These are phyloP conservation scores for Dictyophora rubrovolvata DNA, from an alignment of 768 basidiomycete species.

Conservation along the genomic window DNA sequence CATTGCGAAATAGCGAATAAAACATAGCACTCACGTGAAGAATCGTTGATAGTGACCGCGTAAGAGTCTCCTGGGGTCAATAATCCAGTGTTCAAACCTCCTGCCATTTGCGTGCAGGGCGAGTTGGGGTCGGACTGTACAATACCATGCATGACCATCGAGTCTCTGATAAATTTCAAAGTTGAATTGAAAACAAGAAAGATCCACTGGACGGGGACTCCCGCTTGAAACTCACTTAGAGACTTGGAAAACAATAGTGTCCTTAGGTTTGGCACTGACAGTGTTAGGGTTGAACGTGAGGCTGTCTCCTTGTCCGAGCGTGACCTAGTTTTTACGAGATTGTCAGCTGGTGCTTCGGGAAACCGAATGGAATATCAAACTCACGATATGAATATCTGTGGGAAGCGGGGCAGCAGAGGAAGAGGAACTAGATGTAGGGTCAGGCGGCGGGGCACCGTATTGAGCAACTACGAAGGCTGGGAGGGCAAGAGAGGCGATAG, in stretches of 20 bases:
- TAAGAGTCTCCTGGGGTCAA: not conserved
- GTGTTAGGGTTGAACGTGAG: not conserved
- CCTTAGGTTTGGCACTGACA: not conserved
- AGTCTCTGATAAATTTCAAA: not conserved
- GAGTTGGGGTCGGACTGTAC: not conserved
- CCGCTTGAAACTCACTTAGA: not conserved
- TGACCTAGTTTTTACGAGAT: not conserved
- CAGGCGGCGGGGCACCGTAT: not conserved
- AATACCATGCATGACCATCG: not conserved
- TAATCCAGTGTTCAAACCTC: not conserved
- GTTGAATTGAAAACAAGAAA: too few species aligned
- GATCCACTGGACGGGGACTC: not conserved
- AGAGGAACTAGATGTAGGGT: not conserved
- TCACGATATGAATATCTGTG: not conserved
- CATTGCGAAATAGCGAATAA: not conserved
- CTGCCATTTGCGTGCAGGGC: not conserved
- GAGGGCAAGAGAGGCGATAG: not conserved
- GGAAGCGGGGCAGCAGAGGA: not conserved
- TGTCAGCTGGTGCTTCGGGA: constrained; percentile 15
- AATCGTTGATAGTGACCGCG: not conserved
- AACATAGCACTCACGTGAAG: not conserved
- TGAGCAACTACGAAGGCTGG: not conserved
- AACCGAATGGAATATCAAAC: too few species aligned
- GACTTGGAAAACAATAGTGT: not conserved
- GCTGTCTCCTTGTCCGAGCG: not conserved